Evolutionary conservation across 805 yeast genomes (phyloP).

Genomic region (Candida dajiaensis): DNA sequence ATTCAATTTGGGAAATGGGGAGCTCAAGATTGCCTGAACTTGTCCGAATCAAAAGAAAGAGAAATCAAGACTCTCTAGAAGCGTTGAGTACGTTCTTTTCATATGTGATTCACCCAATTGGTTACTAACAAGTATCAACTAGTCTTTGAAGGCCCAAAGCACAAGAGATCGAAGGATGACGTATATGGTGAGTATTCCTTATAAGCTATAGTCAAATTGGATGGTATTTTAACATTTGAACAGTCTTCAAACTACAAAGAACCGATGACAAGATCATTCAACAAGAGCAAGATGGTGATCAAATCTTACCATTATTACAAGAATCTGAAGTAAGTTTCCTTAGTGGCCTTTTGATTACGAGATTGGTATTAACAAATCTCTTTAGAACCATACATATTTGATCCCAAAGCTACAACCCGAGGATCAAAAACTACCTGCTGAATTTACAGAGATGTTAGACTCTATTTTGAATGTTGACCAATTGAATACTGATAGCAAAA

Average conservation of each 20-base stretch:
- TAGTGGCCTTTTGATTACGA: neutral
- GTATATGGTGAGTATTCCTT: conserved; percentile 18
- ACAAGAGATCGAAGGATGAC: conserved; percentile 35
- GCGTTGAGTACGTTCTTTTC: conserved; percentile 45
- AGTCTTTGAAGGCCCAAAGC: conserved; percentile 29
- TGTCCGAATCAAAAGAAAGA: conserved; percentile 78
- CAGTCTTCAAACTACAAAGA: conserved; percentile 42
- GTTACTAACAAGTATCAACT: neutral
- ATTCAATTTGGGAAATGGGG: neutral
- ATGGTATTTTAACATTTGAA: neutral
- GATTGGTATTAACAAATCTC: conserved; percentile 4
- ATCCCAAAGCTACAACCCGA: conserved; percentile 17
- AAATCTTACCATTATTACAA: conserved; percentile 19
- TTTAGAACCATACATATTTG: conserved; percentile 19
- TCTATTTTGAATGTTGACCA: conserved; percentile 42
- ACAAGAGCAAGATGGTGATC: conserved; percentile 10
- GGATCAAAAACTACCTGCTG: conserved; percentile 43
- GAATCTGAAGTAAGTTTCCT: conserved; percentile 13
- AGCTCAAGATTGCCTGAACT: conserved; percentile 42
- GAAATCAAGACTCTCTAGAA: conserved; percentile 84
- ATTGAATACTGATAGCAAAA: conserved; percentile 9
- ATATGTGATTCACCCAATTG: neutral
- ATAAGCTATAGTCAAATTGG: neutral
- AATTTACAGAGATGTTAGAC: conserved; percentile 69
- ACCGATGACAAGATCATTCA: conserved; percentile 33